Evolutionary conservation across 202 grass and related monocot genomes (phyloP).

Genomic region (Cymbopogon flexuosus): DNA sequence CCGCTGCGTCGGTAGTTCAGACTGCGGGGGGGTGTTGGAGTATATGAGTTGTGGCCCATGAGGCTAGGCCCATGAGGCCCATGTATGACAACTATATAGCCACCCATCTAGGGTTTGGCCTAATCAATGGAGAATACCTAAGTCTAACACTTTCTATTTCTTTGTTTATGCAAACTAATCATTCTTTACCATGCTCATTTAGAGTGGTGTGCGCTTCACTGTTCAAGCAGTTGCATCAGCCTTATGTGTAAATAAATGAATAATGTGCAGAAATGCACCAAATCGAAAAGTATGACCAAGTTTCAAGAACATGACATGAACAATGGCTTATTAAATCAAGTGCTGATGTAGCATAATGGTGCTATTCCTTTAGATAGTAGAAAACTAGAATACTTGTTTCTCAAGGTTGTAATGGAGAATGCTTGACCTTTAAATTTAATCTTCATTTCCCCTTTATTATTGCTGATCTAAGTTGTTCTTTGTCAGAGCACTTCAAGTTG

Average conservation of each 20-base stretch:
- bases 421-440: neutral
- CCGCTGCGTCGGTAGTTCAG: no score
- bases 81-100: no score
- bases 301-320: neutral
- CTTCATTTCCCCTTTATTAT: constrained; percentile 8
- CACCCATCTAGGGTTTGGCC: no score
- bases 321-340: constrained; percentile 22
- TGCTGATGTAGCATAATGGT: constrained; percentile 11
- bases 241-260: neutral
- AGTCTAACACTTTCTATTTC: no score
- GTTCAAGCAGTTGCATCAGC: neutral
- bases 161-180: constrained; percentile 4
- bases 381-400: neutral
- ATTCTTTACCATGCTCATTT: constrained; percentile 17
- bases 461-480: constrained; percentile 26
- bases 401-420: neutral
- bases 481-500: constrained; percentile 32
- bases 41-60: no score
- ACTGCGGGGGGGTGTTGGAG: no score
- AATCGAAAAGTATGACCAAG: constrained; percentile 13
- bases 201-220: neutral
- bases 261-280: neutral
- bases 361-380: neutral
- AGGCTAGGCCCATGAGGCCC: no score
- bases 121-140: no score